Base-by-base conservation (phyloP, 495 filamentous ascomycete species). In the Rhypophila decipiens region DNA sequence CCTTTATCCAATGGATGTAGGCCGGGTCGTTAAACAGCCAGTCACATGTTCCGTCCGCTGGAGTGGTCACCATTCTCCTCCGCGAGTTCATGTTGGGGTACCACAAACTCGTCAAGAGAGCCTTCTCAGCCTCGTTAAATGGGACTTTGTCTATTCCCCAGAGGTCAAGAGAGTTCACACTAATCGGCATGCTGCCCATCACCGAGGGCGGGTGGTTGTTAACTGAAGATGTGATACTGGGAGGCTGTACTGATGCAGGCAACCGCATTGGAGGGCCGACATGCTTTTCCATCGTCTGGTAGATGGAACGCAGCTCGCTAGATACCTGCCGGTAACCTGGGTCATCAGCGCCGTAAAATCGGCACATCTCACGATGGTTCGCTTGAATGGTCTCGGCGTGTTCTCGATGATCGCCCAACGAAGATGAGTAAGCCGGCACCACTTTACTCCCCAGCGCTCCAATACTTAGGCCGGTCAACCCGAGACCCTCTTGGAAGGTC, bases 331-430 rank as follows among this genome's bases (percentile, higher is more conserved):
- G 31, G 24, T 55, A 61, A 38, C 55, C 55, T 4, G 31, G 46
- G 39, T 61, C 59, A 27, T 57, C 22, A 10, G 21, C 3, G 2
- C 59, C 52, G 7, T 17, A 49, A 23, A 59, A 64, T 10, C 56
- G 49, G 42, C 59, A 64, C 55, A 64, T 61, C 8, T 59, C 53
- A 50, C 49, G 54, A 31, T 64, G 60, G 37, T 61, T 49, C 5
- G 55, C 52, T 19, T 42, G 33, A 21, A 64, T 50, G 13, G 50
- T 51, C 41, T 63, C 56, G 18, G 51, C 52, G 13, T 19, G 46
- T 29, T 65, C 61, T 9, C 48, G 37, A 21, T 45, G 21, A 38
- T 58, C 49, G 35, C 51, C 59, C 13, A 66, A 34, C 34, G 38
- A 33, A 8, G 61, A 63, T 5, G 61, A 63, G 34, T 40, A 43